Percentiles rank a stretch among this genome's conserved stretches.
Conservation (phyloP, 192 early-diverging fungal species). For the Mortierella antarctica region DNA sequence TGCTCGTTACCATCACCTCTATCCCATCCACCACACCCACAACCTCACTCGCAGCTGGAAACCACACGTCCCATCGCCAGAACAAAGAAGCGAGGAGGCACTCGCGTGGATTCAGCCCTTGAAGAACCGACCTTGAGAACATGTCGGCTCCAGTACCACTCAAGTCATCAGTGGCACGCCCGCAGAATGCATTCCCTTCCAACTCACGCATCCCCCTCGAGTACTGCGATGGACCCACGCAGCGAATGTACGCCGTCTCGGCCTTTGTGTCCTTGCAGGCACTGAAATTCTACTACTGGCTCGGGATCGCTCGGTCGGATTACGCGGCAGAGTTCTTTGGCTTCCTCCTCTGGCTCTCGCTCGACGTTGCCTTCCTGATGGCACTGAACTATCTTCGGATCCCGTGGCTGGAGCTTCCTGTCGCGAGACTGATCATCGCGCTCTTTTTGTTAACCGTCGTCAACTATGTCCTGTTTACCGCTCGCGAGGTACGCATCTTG, state of each 20-base stretch:
- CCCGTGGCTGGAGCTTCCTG: slow-evolving; percentile 62
- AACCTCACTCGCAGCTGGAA: neutral
- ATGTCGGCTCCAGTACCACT: slow-evolving; percentile 37
- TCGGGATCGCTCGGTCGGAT: slow-evolving; percentile 32
- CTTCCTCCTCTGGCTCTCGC: slow-evolving; percentile 51
- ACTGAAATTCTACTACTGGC: slow-evolving; percentile 46
- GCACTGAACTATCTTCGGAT: slow-evolving; percentile 54
- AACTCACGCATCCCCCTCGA: slow-evolving; percentile 45
- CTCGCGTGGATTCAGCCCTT: neutral
- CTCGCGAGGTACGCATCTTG: slow-evolving; percentile 19
- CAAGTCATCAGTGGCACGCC: slow-evolving; percentile 28
- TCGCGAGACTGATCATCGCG: slow-evolving; percentile 33
- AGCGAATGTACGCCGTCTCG: slow-evolving; percentile 52
- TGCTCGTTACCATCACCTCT: neutral
- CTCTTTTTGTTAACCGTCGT: slow-evolving; percentile 21
- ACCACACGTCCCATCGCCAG: neutral
- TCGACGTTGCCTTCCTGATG: slow-evolving; percentile 52
- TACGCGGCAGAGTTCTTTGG: slow-evolving; percentile 54
- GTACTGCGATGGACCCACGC: slow-evolving; percentile 54
- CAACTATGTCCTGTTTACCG: slow-evolving; percentile 48
- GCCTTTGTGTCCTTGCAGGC: slow-evolving; percentile 56
- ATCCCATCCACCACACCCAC: neutral
- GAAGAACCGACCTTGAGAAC: neutral
- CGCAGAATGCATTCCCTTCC: slow-evolving; percentile 29
- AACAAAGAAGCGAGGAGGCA: neutral